These are phyloP conservation scores for Podospora tetraspora DNA, from an alignment of 495 filamentous ascomycete genomes.

Conservation along the genomic window DNA sequence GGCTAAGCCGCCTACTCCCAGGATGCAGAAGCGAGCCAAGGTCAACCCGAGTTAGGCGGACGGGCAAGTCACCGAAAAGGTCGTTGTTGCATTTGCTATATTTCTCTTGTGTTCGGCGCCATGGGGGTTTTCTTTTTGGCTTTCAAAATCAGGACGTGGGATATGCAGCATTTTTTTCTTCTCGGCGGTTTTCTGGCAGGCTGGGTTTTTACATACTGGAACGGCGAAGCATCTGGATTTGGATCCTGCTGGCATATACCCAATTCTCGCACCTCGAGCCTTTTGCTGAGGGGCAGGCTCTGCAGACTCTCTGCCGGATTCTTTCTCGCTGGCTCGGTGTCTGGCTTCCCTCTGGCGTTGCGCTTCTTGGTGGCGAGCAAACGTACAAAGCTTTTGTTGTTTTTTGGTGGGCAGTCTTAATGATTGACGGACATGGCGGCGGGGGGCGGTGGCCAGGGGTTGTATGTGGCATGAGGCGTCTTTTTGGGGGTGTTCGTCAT, in stretches of 20 bases:
- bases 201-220: slow-evolving; percentile 10
- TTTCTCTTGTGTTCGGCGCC: slow-evolving; percentile 5
- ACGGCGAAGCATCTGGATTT: slow-evolving; percentile 19
- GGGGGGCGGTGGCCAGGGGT: not conserved
- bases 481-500: not conserved
- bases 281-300: slow-evolving; percentile 1
- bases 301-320: not conserved
- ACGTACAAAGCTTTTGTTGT: not conserved
- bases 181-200: not conserved
- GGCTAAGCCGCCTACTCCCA: slow-evolving; percentile 43
- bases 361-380: not conserved
- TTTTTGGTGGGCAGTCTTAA: not conserved
- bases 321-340: not conserved
- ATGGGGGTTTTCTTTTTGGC: not conserved
- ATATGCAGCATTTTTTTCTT: not conserved
- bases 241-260: slow-evolving; percentile 19
- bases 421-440: not conserved
- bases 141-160: slow-evolving; percentile 2
- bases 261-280: slow-evolving; percentile 14
- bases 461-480: not conserved
- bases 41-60: slow-evolving; percentile 18
- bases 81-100: not conserved
- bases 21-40: slow-evolving; percentile 44
- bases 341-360: not conserved
- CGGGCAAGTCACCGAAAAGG: not conserved